A percentile compares a stretch with the other conserved stretches of the same genome.
Evolutionary conservation across 2,329 filamentous ascomycete species (phyloP).

Genomic region (Neofusicoccum ribis): DNA sequence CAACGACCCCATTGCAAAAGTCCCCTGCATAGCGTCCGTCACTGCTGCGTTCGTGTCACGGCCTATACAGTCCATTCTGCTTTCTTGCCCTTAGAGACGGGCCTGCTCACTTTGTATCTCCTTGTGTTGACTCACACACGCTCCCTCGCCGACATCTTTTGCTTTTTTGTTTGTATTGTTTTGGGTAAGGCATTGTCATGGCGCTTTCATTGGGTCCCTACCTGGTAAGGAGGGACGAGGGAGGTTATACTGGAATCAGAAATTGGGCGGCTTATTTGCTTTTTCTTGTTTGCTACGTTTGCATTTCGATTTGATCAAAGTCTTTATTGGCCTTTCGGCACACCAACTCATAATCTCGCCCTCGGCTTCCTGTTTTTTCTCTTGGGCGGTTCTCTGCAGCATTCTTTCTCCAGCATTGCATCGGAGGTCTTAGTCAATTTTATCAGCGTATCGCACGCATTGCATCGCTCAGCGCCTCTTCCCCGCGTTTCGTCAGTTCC

Average conservation of each 20-base stretch:
- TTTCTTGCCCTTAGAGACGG: neutral
- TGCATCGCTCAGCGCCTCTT: too few species aligned
- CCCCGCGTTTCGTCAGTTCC: too few species aligned
- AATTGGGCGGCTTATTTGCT: neutral
- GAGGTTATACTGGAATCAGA: neutral
- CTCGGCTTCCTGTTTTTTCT: neutral
- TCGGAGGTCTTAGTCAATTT: neutral
- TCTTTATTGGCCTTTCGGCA: too few species aligned
- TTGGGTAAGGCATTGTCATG: neutral
- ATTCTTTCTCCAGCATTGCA: neutral
- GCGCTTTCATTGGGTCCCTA: neutral
- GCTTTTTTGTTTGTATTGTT: neutral
- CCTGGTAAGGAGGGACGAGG: neutral
- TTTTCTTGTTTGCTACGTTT: neutral
- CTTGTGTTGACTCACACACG: neutral
- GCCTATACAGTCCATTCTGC: neutral
- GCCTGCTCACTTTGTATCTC: neutral
- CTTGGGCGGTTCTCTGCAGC: neutral
- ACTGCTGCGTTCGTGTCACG: neutral
- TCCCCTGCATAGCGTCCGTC: neutral
- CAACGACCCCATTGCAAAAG: neutral
- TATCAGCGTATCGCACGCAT: neutral
- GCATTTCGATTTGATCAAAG: neutral
- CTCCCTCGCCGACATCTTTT: neutral
- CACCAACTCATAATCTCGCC: neutral